Evolutionary conservation across 2,329 filamentous ascomycete genomes (phyloP).

Genomic region (Beauveria medogensis): DNA sequence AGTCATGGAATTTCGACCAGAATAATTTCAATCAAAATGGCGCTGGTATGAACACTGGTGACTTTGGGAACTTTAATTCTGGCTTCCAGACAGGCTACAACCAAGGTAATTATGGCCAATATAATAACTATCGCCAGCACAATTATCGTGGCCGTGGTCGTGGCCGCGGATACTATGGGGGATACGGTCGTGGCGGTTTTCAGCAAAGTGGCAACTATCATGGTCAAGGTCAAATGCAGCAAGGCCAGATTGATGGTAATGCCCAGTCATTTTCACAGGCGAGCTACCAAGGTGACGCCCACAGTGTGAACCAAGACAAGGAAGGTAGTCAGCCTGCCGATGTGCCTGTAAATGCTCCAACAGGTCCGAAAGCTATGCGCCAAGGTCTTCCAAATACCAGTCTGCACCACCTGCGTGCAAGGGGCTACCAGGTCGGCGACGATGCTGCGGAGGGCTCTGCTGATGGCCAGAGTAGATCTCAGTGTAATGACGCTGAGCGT

Average conservation of each 20-base stretch:
- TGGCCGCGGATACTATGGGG: constrained; percentile 53
- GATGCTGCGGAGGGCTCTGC: background rate
- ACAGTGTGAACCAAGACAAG: constrained; percentile 5
- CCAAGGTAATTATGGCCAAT: constrained; percentile 77
- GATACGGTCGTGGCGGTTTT: constrained; percentile 48
- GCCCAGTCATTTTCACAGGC: background rate
- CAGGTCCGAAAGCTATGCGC: constrained; percentile 89
- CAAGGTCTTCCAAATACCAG: constrained; percentile 80
- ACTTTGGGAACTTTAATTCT: constrained; percentile 72
- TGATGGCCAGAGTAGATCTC: constrained; percentile 11
- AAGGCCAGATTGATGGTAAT: constrained; percentile 3
- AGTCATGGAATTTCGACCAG: constrained; percentile 77
- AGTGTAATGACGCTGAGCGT: constrained; percentile 14
- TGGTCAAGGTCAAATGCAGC: constrained; percentile 25
- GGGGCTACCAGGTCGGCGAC: constrained; percentile 38
- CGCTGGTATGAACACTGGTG: constrained; percentile 72
- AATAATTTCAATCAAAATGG: constrained; percentile 87
- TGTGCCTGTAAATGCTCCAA: constrained; percentile 65
- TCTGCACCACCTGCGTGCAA: constrained; percentile 54
- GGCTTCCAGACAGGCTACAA: constrained; percentile 71
- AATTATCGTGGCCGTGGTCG: constrained; percentile 59
- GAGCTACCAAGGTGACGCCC: constrained; percentile 20
- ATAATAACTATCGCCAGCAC: constrained; percentile 69
- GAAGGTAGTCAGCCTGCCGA: background rate
- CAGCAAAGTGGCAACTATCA: constrained; percentile 33